Evolutionary conservation across 768 basidiomycete species (phyloP), one percentile per base, ranked within the genome.

Genomic region (Rhodotorula graminis): DNA sequence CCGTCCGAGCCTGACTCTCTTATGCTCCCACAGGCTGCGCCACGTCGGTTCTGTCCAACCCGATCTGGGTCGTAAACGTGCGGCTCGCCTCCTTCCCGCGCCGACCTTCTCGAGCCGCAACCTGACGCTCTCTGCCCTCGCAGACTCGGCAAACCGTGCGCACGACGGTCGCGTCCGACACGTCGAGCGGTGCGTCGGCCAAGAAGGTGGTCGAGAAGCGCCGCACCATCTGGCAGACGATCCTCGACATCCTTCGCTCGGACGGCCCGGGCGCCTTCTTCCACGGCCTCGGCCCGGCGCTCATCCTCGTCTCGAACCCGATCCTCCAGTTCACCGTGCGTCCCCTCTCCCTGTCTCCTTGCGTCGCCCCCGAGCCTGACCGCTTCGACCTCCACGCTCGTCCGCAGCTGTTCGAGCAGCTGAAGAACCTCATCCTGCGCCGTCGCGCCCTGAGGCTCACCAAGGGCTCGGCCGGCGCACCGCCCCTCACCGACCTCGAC

Each of bases 31-130:
- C 66, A 92, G 94, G 93, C 52, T 89, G 90, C 56, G 90, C 90
- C 19, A 96, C 95, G 7, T 90, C 92, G 8, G 81, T 95, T 74
- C 85, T 91, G 73, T 90, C 88, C 80, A 97, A 98, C 81, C 95
- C 95, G 6, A 89, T 98, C 71, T 99, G 96, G 96, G 93, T 96
- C 61, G 85, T 98, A 31, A 93, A 98, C 80, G 92, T 11, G 12
- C 23, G 69, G 69, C 52, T 5, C 63, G 65, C 53, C 33, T 64
- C 57, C 46, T n/a, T 52, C 21, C 18, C 58, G 55, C 50, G 2
- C 58, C 23, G 27, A 70, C n/a, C 40, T 74, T n/a, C 52, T 80
- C n/a, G 33, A 33, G 21, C 23, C 44, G 44, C 12, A 2, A 2
- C 44, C 44, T 46, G 44, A n/a, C 57, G 5, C 25, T 27, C 57